Conservation (phyloP, 768 basidiomycete species). For the Cantharellus anzutake region DNA sequence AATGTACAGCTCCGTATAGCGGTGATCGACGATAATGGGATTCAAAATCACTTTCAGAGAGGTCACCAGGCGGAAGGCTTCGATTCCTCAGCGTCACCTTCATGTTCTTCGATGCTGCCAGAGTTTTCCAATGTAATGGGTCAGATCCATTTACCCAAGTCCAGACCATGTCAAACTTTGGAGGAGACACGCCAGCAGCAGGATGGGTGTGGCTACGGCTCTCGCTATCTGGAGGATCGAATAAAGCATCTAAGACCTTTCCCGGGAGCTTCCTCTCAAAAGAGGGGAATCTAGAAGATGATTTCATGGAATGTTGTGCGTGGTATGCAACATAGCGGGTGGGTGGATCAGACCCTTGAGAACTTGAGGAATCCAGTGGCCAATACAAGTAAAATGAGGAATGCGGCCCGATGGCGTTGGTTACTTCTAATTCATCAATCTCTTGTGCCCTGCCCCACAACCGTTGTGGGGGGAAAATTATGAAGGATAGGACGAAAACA, state of each 20-base stretch:
- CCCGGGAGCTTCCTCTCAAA: no score
- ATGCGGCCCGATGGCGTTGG: no score
- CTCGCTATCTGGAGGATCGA: background rate
- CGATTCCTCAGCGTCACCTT: background rate
- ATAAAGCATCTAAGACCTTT: background rate
- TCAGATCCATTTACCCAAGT: slow-evolving; percentile 12
- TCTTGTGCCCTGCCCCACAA: no score
- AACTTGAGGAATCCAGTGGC: no score
- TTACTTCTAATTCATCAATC: no score
- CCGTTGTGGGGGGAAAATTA: no score
- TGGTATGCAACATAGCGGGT: no score
- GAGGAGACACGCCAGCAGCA: background rate
- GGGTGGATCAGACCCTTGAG: no score
- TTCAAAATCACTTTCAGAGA: background rate
- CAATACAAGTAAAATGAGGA: no score
- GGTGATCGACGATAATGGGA: background rate
- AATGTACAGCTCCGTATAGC: background rate
- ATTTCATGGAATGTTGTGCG: no score
- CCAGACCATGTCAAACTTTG: slow-evolving; percentile 8
- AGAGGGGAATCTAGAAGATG: no score
- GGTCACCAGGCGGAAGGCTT: background rate
- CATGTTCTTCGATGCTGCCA: background rate
- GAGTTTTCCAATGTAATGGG: slow-evolving; percentile 4
- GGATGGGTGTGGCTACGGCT: background rate
- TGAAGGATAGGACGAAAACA: no score